Evolutionary conservation across 2,329 filamentous ascomycete species (phyloP).

Genomic region (Neurospora crassa): DNA sequence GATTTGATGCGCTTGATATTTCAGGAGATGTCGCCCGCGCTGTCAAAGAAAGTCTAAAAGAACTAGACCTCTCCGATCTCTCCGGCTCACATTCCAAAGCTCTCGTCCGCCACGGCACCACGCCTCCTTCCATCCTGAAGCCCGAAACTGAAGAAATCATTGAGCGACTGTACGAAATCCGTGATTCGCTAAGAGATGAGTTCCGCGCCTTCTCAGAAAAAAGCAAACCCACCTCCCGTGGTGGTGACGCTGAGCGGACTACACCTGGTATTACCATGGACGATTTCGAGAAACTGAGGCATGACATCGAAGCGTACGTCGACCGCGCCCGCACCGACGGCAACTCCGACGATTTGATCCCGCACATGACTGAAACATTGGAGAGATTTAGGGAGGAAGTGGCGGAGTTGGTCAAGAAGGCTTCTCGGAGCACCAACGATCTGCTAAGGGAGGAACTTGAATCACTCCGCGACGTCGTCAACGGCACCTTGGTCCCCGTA

Average conservation of each 20-base stretch:
- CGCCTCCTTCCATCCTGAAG: background rate
- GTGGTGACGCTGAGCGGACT: background rate
- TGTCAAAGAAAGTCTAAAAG: constrained; percentile 16
- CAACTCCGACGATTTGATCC: constrained; percentile 69
- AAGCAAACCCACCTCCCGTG: constrained; percentile 57
- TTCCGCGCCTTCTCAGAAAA: constrained; percentile 52
- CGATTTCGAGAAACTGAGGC: constrained; percentile 69
- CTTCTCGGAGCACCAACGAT: constrained; percentile 46
- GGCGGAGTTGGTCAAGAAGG: constrained; percentile 45
- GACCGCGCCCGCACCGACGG: constrained; percentile 53
- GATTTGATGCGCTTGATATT: constrained; percentile 6
- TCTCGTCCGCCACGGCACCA: constrained; percentile 1
- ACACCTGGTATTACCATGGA: constrained; percentile 51
- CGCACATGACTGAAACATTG: constrained; percentile 54
- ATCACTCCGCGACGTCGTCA: constrained; percentile 68
- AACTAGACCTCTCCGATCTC: constrained; percentile 23
- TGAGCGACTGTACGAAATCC: constrained; percentile 54
- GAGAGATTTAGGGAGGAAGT: constrained; percentile 60
- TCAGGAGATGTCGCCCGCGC: constrained; percentile 15
- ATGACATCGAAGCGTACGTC: constrained; percentile 73
- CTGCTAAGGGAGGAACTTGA: constrained; percentile 76
- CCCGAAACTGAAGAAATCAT: constrained; percentile 41
- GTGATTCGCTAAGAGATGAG: constrained; percentile 48
- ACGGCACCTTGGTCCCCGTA: constrained; percentile 56
- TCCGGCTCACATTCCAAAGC: background rate